These are phyloP conservation scores for Calophaca sinica DNA, from an alignment of 306 rosid species.

Conservation along the genomic window DNA sequence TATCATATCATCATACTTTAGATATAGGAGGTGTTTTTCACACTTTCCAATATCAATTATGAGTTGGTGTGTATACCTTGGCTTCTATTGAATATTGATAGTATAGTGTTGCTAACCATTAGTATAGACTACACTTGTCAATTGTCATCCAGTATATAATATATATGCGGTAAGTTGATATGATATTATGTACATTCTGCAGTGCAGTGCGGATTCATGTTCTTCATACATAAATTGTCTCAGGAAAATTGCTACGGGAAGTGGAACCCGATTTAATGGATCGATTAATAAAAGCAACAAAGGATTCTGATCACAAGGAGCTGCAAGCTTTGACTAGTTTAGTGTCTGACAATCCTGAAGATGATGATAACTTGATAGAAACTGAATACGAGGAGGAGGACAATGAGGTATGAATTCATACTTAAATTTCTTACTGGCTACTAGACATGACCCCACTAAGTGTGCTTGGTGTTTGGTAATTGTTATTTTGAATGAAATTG, in stretches of 20 bases:
- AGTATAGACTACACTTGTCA: conserved; percentile 1
- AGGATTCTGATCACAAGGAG: conserved; percentile 65
- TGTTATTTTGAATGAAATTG: neutral
- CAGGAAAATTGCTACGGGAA: conserved; percentile 79
- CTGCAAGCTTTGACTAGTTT: conserved; percentile 66
- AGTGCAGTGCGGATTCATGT: conserved; percentile 43
- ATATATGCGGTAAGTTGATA: conserved; percentile 27
- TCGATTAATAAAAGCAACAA: conserved; percentile 73
- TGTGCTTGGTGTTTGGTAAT: neutral
- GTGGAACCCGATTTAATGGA: conserved; percentile 88
- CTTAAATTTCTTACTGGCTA: neutral
- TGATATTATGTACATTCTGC: conserved; percentile 26
- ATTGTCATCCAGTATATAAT: conserved; percentile 10
- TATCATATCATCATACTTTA: conserved; percentile 1
- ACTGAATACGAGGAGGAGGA: conserved; percentile 64
- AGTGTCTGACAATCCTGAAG: conserved; percentile 46
- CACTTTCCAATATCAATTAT: neutral
- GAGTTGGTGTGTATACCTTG: conserved; percentile 1
- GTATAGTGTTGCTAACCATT: conserved; percentile 30
- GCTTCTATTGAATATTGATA: neutral
- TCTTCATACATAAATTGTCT: conserved; percentile 40
- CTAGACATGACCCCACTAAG: neutral
- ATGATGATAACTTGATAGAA: conserved; percentile 56
- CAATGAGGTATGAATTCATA: conserved; percentile 58
- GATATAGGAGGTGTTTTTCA: conserved; percentile 5